phyloP scores from a whole-genome alignment of 164 flowering plant species.

The Buxus sempervirens region DNA sequence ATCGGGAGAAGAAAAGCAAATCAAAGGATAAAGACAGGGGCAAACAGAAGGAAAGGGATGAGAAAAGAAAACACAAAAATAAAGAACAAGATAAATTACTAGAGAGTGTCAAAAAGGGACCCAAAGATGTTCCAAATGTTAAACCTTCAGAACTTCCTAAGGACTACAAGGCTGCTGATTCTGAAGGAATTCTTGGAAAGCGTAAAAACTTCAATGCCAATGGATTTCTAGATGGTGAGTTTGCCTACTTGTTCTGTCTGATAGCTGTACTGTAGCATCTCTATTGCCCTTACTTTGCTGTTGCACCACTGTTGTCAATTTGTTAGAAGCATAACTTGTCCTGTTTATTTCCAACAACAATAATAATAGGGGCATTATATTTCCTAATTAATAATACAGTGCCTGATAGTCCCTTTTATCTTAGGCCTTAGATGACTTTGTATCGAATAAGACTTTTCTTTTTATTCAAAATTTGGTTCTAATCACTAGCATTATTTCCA shows the following conservation, averaged over 20 bases:
- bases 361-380: neutral
- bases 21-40: constrained; percentile 37
- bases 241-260: constrained; percentile 1
- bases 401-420: neutral
- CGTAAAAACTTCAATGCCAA: constrained; percentile 53
- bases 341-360: neutral
- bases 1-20: constrained; percentile 32
- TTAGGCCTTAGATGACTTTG: neutral
- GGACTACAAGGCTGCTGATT: constrained; percentile 20
- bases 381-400: constrained; percentile 1
- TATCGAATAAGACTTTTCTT: neutral
- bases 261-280: neutral
- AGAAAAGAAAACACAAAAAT: constrained; percentile 31
- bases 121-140: constrained; percentile 9
- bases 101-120: constrained; percentile 28
- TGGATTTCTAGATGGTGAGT: constrained; percentile 73
- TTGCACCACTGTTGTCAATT: neutral
- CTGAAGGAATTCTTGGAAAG: constrained; percentile 40
- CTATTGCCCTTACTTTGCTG: neutral
- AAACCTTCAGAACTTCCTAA: constrained; percentile 21
- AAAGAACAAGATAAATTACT: constrained; percentile 29
- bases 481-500: neutral
- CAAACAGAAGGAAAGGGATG: constrained; percentile 41
- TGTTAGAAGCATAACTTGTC: neutral
- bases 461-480: neutral